Percentiles rank a stretch among this genome's conserved stretches.
These are phyloP conservation scores for Laetiporus sulphureus DNA, from an alignment of 1,284 basidiomycete species.

Conservation along the genomic window DNA sequence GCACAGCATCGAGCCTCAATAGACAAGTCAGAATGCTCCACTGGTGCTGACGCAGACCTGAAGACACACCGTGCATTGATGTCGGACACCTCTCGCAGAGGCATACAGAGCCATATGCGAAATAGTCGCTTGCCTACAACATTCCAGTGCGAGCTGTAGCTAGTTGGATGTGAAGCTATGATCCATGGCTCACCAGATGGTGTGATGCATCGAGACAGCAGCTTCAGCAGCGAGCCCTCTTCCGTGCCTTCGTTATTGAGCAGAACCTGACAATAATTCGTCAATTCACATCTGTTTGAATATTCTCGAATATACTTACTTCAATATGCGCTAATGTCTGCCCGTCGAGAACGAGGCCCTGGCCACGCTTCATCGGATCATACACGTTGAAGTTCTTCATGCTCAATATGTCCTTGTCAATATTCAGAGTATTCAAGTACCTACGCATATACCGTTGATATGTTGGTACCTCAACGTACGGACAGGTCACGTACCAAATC, in stretches of 20 bases:
- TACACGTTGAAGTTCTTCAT: slow-evolving; percentile 97
- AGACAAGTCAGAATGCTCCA: background rate
- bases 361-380: slow-evolving; percentile 85
- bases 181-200: slow-evolving; percentile 66
- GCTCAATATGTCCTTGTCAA: slow-evolving; percentile 87
- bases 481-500: slow-evolving; percentile 57
- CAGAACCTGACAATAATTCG: slow-evolving; percentile 49
- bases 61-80: slow-evolving; percentile 76
- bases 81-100: slow-evolving; percentile 69
- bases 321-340: slow-evolving; percentile 93
- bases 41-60: background rate
- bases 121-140: slow-evolving; percentile 80
- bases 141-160: background rate
- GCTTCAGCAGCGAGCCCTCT: slow-evolving; percentile 80
- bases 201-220: slow-evolving; percentile 82
- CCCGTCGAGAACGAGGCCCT: slow-evolving; percentile 83
- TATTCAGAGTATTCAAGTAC: slow-evolving; percentile 88
- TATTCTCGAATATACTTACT: slow-evolving; percentile 31
- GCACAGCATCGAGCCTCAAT: slow-evolving; percentile 80
- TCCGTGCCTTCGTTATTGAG: slow-evolving; percentile 88
- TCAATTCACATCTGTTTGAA: background rate
- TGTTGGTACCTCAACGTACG: background rate
- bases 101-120: slow-evolving; percentile 91
- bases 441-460: slow-evolving; percentile 25
- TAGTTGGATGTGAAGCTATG: background rate